A percentile compares a stretch with the other conserved stretches of the same genome.
Evolutionary conservation across 225 moss, liverwort and hornwort genomes (phyloP).

Genomic region (Bryoerythrophyllum caledonicum): DNA sequence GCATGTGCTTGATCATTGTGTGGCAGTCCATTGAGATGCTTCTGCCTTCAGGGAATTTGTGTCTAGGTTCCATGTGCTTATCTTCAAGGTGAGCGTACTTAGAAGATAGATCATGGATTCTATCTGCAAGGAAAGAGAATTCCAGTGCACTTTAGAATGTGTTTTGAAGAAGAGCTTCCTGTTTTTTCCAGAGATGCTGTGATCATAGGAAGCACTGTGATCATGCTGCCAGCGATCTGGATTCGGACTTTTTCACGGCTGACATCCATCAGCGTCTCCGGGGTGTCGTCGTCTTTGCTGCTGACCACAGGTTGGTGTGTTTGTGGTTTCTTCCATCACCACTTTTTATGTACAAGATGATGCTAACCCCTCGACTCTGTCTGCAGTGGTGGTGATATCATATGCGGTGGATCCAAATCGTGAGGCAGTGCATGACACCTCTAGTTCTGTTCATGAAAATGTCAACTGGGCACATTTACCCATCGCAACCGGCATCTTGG

Average conservation of each 20-base stretch:
- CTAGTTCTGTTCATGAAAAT: slow-evolving; percentile 54
- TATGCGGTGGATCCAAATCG: slow-evolving; percentile 70
- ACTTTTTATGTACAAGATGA: slow-evolving; percentile 1
- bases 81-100: slow-evolving; percentile 45
- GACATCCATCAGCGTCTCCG: slow-evolving; percentile 87
- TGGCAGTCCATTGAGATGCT: slow-evolving; percentile 94
- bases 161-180: no score
- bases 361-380: slow-evolving; percentile 24
- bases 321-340: slow-evolving; percentile 1
- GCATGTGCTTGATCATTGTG: slow-evolving; percentile 87
- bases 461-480: slow-evolving; percentile 76
- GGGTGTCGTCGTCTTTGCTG: slow-evolving; percentile 74
- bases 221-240: slow-evolving; percentile 82
- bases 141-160: no score
- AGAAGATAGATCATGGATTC: no score
- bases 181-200: slow-evolving; percentile 53
- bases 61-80: slow-evolving; percentile 55
- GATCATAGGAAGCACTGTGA: slow-evolving; percentile 63
- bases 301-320: slow-evolving; percentile 61
- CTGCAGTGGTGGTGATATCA: slow-evolving; percentile 73
- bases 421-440: slow-evolving; percentile 59
- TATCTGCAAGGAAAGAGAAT: no score
- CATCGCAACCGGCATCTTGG: slow-evolving; percentile 81
- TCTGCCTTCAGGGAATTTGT: slow-evolving; percentile 51
- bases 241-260: slow-evolving; percentile 83